Percentiles rank a stretch among this genome's conserved stretches.
Conservation (phyloP, 2,329 filamentous ascomycete genomes). For the Parafenestella ontariensis region DNA sequence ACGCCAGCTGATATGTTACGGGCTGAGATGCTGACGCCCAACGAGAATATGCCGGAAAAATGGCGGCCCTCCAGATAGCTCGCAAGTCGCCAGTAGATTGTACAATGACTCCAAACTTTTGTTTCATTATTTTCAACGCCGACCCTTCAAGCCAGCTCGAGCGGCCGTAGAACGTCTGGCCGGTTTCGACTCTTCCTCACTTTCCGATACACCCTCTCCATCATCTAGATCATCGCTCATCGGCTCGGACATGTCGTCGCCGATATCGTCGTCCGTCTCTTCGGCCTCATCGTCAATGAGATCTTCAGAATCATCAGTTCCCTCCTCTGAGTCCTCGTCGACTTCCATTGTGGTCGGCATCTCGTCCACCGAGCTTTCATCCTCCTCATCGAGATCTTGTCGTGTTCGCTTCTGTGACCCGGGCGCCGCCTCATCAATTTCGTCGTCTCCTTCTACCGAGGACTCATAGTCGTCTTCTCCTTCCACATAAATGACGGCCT, state of each 20-base stretch:
- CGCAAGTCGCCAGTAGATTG: conserved; percentile 7
- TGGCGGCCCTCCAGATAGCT: conserved; percentile 3
- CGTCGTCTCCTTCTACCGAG: conserved; percentile 54
- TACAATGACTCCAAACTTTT: conserved; percentile 8
- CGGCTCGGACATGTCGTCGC: conserved; percentile 56
- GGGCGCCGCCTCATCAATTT: conserved; percentile 21
- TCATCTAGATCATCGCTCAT: conserved; percentile 56
- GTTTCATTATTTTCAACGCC: conserved; percentile 23
- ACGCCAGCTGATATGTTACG: background rate
- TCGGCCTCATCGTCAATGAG: conserved; percentile 61
- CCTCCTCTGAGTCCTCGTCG: conserved; percentile 55
- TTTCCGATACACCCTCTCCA: conserved; percentile 52
- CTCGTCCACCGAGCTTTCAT: conserved; percentile 61
- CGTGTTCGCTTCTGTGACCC: conserved; percentile 32
- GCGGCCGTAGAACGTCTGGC: conserved; percentile 43
- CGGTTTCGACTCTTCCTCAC: conserved; percentile 51
- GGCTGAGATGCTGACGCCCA: background rate
- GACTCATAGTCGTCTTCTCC: conserved; percentile 71
- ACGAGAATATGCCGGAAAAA: background rate
- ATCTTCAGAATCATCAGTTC: conserved; percentile 63
- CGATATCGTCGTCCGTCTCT: conserved; percentile 55
- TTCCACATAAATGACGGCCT: conserved; percentile 85
- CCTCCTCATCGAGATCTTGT: conserved; percentile 37
- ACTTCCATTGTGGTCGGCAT: conserved; percentile 60
- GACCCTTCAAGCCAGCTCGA: conserved; percentile 39